phyloP scores from a whole-genome alignment of 208 protist genomes.

The Trypanosomatidae sp. region DNA sequence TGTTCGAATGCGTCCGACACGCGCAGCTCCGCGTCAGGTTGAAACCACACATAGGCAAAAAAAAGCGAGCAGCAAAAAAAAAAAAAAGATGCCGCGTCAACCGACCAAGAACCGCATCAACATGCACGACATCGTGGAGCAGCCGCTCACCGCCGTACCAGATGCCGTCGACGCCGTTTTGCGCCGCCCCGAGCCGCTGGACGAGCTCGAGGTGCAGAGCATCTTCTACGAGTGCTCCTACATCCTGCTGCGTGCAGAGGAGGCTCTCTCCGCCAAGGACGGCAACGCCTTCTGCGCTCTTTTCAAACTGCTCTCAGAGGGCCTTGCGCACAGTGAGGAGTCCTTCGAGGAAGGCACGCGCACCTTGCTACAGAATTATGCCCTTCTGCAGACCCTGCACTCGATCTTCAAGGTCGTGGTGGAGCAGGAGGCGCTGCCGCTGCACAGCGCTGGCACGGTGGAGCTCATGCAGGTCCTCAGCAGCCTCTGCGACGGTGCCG shows the following conservation, averaged over 20 bases:
- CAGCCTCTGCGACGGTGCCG: constrained; percentile 76
- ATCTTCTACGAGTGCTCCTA: constrained; percentile 81
- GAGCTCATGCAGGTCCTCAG: constrained; percentile 82
- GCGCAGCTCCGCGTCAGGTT: no score
- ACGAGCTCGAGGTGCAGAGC: constrained; percentile 77
- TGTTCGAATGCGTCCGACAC: no score
- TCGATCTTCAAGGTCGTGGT: constrained; percentile 68
- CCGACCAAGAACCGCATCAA: constrained; percentile 86
- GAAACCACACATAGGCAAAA: no score
- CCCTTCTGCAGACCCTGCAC: constrained; percentile 72
- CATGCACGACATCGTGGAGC: constrained; percentile 89
- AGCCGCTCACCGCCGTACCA: constrained; percentile 68
- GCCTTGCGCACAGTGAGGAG: constrained; percentile 68
- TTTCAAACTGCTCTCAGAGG: constrained; percentile 83
- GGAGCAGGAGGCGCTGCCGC: constrained; percentile 47
- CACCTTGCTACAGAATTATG: constrained; percentile 49
- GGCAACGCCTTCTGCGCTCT: constrained; percentile 77
- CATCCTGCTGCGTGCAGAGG: constrained; percentile 80
- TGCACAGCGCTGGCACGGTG: constrained; percentile 69
- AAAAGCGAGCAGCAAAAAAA: no score
- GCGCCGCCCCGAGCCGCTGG: constrained; percentile 71
- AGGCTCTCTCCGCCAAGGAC: constrained; percentile 73
- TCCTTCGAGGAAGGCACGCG: constrained; percentile 77
- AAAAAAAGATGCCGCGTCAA: constrained; percentile 74
- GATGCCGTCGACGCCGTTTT: constrained; percentile 84